Conservation (phyloP, 2,329 filamentous ascomycete genomes). For the Colletotrichum orbiculare region DNA sequence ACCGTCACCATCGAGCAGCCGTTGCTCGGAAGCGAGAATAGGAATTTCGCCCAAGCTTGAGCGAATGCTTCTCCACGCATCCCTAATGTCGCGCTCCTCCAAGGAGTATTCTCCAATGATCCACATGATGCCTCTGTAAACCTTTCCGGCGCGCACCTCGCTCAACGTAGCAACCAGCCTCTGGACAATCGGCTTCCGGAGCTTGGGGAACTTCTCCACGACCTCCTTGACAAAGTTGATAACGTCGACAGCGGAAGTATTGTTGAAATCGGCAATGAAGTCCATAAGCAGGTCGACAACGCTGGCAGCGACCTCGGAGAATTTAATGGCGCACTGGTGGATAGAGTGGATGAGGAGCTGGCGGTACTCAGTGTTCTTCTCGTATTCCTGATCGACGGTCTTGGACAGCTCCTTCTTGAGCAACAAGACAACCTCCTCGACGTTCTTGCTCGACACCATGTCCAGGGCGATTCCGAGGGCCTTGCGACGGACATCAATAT, state of each 20-base stretch:
- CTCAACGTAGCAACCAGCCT: constrained; percentile 89
- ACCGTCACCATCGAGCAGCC: constrained; percentile 87
- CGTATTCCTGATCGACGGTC: constrained; percentile 98
- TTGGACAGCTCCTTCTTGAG: constrained; percentile 98
- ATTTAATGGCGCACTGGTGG: constrained; percentile 98
- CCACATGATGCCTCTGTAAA: constrained; percentile 96
- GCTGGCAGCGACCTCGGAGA: constrained; percentile 96
- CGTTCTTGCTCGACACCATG: constrained; percentile 99
- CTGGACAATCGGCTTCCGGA: constrained; percentile 87
- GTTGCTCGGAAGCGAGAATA: constrained; percentile 93
- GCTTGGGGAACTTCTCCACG: constrained; percentile 94
- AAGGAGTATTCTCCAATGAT: constrained; percentile 97
- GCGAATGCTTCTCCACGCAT: constrained; percentile 96
- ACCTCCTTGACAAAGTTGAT: constrained; percentile 99
- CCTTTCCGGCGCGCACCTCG: constrained; percentile 95
- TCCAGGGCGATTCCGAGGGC: constrained; percentile 90
- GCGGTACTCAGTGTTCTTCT: constrained; percentile 96
- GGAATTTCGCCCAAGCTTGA: constrained; percentile 96
- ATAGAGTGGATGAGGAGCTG: constrained; percentile 96
- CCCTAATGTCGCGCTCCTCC: constrained; percentile 92
- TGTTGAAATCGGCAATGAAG: constrained; percentile 98
- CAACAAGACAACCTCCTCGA: constrained; percentile 95
- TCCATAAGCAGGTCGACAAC: constrained; percentile 98
- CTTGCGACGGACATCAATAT: constrained; percentile 95
- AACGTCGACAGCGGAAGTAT: constrained; percentile 94